Evolutionary conservation across 192 early-diverging fungal species (phyloP), one percentile per base, ranked within the genome.

Genomic region (Umbelopsis sp.): DNA sequence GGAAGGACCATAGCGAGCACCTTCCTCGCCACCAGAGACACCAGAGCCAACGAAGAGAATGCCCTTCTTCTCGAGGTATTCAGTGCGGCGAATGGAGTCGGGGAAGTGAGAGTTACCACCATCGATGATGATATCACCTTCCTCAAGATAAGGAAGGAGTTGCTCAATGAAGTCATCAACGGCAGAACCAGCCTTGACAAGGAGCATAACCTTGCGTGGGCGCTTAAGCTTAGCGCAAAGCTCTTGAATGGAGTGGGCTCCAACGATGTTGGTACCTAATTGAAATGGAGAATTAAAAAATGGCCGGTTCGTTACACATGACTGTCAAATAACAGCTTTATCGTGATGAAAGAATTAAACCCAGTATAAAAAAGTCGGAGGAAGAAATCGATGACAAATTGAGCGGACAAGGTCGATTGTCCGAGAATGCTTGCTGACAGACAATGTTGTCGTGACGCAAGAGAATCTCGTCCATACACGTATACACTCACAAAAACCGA

Each of bases 21-120:
- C 97, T 81, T 97, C 96, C 81, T 99, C 97, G 84, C 97, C 97
- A 77, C 97, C 97, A 73, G 97, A 98, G 45, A 99, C 97, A 88
- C 97, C 97, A 76, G 90, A 90, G 47, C 97, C 97, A 43, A 99
- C 93, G 86, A 96, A 99, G 69, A 96, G 82, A 77, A 97, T 87
- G 71, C 94, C 95, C 86, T 96, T 96, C 73, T 83, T 84, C 75
- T 94, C 91, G 75, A 97, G 84, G 36, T 97, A 85, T 83, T 96
- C 93, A 80, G 86, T 85, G 73, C 97, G 91, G 65, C 96, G 92
- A 74, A 96, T 92, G 70, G 93, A 90, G 80, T 99, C 97, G 65
- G 95, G 95, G 87, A 92, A 99, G 91, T 99, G 96, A 54, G 95
- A 97, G 91, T 99, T 99, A 71, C 97, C 97, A 76, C 97, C 97